These are phyloP conservation scores for Trichoderma asperelloides DNA, from an alignment of 495 filamentous ascomycete genomes.

Conservation along the genomic window DNA sequence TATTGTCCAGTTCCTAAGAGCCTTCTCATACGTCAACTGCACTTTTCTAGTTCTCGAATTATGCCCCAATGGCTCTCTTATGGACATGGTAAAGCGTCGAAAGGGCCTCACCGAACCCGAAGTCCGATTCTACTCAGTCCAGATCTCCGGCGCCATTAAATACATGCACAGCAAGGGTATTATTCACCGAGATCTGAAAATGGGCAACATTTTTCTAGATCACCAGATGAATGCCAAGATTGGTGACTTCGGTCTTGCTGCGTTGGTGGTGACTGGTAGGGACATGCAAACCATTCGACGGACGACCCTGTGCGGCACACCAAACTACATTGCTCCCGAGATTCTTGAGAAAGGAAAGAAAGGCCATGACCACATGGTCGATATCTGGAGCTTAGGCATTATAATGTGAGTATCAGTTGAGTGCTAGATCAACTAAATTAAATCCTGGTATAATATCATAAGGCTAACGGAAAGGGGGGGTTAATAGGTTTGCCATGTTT, in stretches of 20 bases:
- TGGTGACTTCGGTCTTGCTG: constrained; percentile 96
- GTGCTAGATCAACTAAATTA: neutral
- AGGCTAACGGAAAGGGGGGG: constrained; percentile 13
- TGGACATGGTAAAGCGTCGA: constrained; percentile 92
- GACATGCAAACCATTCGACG: constrained; percentile 68
- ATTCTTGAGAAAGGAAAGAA: constrained; percentile 79
- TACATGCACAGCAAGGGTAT: constrained; percentile 93
- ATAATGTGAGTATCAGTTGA: constrained; percentile 63
- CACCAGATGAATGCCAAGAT: constrained; percentile 95
- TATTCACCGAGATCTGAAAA: constrained; percentile 94
- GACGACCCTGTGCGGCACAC: constrained; percentile 91
- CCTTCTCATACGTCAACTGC: constrained; percentile 78
- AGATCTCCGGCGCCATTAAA: constrained; percentile 91
- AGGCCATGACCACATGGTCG: constrained; percentile 82
- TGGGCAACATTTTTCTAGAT: constrained; percentile 96
- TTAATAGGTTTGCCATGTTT: constrained; percentile 69
- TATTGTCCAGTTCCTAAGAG: constrained; percentile 89
- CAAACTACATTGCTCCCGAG: constrained; percentile 97
- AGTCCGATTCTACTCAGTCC: constrained; percentile 82
- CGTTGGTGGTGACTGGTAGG: constrained; percentile 74
- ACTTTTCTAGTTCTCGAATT: constrained; percentile 93
- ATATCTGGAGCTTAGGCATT: constrained; percentile 94
- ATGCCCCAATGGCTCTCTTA: constrained; percentile 92
- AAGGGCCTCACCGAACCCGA: constrained; percentile 84
- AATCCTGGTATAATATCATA: constrained; percentile 3